phyloP scores from a whole-genome alignment of 257 asterid species.

The Sherardia arvensis region DNA sequence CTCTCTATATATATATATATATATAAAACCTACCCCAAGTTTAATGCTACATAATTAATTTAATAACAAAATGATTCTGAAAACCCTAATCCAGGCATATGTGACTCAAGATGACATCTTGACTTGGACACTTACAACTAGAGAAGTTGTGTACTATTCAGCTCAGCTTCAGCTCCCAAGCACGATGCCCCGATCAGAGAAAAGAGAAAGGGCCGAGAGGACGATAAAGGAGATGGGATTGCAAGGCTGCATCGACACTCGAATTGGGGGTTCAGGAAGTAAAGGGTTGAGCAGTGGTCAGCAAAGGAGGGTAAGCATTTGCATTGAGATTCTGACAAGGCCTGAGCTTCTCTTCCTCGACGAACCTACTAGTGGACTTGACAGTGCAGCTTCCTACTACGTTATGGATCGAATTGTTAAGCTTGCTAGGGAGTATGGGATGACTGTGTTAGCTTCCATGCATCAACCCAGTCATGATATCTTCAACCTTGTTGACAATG shows the following conservation, averaged over 20 bases:
- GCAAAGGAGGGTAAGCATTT: conserved; percentile 55
- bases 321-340: conserved; percentile 46
- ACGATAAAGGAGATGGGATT: conserved; percentile 49
- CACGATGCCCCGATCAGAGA: conserved; percentile 31
- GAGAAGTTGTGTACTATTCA: conserved; percentile 50
- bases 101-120: conserved; percentile 49
- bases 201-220: conserved; percentile 35
- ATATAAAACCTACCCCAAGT: too few relatives aligned
- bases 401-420: conserved; percentile 36
- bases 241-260: conserved; percentile 36
- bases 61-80: too few relatives aligned
- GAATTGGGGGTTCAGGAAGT: conserved; percentile 41
- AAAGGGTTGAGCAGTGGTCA: conserved; percentile 58
- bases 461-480: conserved; percentile 49
- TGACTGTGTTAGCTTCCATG: conserved; percentile 50
- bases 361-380: conserved; percentile 66
- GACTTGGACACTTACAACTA: conserved; percentile 47
- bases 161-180: conserved; percentile 49
- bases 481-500: conserved; percentile 38
- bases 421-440: conserved; percentile 34
- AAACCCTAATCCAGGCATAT: conserved; percentile 29
- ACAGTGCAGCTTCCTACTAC: conserved; percentile 42
- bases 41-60: too few relatives aligned
- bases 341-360: conserved; percentile 60
- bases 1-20: too few relatives aligned